Percentiles rank a stretch among this genome's conserved stretches.
These are phyloP conservation scores for Puccinia novopanici DNA, from an alignment of 1,284 basidiomycete species.

Conservation along the genomic window DNA sequence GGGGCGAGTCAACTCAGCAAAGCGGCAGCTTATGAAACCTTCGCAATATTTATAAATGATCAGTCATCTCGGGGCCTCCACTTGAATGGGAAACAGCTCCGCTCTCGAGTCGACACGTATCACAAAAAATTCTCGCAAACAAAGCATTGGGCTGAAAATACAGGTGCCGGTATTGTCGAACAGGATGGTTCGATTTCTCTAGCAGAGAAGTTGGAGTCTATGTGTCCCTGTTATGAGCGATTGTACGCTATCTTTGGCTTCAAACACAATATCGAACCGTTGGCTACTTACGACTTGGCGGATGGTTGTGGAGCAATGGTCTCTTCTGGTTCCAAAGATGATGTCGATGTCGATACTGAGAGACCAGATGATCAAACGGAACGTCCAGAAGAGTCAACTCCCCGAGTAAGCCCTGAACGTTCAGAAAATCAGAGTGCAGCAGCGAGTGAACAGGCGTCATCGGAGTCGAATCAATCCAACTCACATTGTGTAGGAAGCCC, in stretches of 20 bases:
- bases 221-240: background rate
- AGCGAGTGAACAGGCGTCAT: too few species aligned
- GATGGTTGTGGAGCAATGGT: background rate
- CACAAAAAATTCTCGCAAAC: background rate
- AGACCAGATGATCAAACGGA: background rate
- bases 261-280: background rate
- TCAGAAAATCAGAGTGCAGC: too few species aligned
- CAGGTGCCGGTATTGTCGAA: background rate
- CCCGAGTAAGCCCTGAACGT: background rate
- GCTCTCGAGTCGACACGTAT: too few species aligned
- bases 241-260: background rate
- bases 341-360: too few species aligned
- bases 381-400: background rate
- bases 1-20: background rate
- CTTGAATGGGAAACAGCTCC: conserved; percentile 2
- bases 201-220: background rate
- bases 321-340: background rate
- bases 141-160: conserved; percentile 3
- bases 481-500: too few species aligned
- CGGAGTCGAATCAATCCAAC: too few species aligned
- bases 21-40: background rate
- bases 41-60: conserved; percentile 8
- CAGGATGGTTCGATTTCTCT: background rate
- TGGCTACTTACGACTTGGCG: background rate
- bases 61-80: background rate